A percentile compares a stretch with the other conserved stretches of the same genome.
Evolutionary conservation across 306 rosid genomes (phyloP).

Genomic region (Comarum palustre): DNA sequence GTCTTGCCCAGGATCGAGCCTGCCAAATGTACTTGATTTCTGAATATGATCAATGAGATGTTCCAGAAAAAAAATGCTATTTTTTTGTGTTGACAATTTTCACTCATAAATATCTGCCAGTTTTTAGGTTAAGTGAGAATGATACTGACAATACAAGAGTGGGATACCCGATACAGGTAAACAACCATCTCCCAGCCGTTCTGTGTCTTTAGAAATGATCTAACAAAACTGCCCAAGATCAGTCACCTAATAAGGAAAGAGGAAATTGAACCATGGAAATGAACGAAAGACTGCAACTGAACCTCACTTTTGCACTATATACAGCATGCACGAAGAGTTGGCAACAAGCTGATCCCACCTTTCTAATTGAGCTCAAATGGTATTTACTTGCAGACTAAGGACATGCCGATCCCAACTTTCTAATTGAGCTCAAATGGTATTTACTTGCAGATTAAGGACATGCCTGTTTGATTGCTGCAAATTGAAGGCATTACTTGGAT

Average conservation of each 20-base stretch:
- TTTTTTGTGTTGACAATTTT: too few species aligned
- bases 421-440: slow-evolving; percentile 13
- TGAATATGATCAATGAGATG: too few species aligned
- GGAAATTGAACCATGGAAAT: slow-evolving; percentile 11
- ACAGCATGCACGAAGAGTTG: slow-evolving; percentile 34
- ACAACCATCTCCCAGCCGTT: background rate
- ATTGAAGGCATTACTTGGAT: slow-evolving; percentile 8
- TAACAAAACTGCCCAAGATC: slow-evolving; percentile 25
- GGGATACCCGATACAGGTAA: too few species aligned
- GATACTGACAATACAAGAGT: background rate
- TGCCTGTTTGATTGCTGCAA: slow-evolving; percentile 13
- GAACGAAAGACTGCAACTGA: background rate
- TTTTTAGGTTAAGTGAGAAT: background rate
- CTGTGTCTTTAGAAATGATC: slow-evolving; percentile 7
- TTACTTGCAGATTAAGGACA: slow-evolving; percentile 22
- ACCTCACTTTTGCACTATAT: slow-evolving; percentile 33
- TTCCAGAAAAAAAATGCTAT: too few species aligned
- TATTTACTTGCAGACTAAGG: too few species aligned
- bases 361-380: slow-evolving; percentile 7
- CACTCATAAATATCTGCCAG: too few species aligned
- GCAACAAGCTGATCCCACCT: slow-evolving; percentile 9
- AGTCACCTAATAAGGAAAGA: slow-evolving; percentile 24
- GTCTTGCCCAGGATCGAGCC: too few species aligned
- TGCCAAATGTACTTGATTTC: too few species aligned
- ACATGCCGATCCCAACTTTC: too few species aligned